Conservation (phyloP, 2,329 filamentous ascomycete genomes). For the Delphinella strobiligena region DNA sequence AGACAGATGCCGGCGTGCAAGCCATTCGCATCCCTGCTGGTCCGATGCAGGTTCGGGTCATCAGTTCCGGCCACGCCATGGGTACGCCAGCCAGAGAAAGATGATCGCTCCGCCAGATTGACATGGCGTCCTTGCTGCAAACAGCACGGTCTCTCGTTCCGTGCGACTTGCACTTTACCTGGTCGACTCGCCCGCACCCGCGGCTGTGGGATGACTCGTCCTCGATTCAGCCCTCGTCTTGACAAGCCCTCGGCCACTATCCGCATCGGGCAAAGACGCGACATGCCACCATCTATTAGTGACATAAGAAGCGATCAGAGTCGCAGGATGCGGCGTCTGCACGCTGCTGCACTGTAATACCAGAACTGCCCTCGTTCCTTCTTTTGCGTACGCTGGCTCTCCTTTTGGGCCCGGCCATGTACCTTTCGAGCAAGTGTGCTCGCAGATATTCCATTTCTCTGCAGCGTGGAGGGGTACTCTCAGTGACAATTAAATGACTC, state of each 20-base stretch:
- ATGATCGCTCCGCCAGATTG: constrained; percentile 1
- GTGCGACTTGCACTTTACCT: constrained; percentile 2
- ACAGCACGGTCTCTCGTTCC: constrained; percentile 3
- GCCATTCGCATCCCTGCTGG: not conserved
- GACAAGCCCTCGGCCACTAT: not conserved
- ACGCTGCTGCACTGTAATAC: constrained; percentile 20
- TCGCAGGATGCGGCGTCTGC: constrained; percentile 11
- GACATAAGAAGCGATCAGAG: constrained; percentile 4
- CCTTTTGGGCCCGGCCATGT: constrained; percentile 18
- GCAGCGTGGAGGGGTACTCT: not conserved
- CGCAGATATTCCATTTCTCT: not conserved
- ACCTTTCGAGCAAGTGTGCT: constrained; percentile 15
- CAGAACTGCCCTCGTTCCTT: constrained; percentile 20
- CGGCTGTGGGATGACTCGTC: not conserved
- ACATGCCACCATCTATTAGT: not conserved
- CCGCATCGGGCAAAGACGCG: not conserved
- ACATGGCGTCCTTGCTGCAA: constrained; percentile 4
- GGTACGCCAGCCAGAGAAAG: constrained; percentile 2
- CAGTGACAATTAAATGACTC: not conserved
- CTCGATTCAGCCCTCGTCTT: not conserved
- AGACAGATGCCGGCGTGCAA: not conserved
- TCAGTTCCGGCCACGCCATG: constrained; percentile 5
- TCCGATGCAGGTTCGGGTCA: constrained; percentile 7
- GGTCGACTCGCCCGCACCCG: constrained; percentile 4
- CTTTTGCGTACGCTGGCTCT: constrained; percentile 15